These are phyloP conservation scores for Cicer yamashitae DNA, from an alignment of 306 rosid genomes.

Conservation along the genomic window DNA sequence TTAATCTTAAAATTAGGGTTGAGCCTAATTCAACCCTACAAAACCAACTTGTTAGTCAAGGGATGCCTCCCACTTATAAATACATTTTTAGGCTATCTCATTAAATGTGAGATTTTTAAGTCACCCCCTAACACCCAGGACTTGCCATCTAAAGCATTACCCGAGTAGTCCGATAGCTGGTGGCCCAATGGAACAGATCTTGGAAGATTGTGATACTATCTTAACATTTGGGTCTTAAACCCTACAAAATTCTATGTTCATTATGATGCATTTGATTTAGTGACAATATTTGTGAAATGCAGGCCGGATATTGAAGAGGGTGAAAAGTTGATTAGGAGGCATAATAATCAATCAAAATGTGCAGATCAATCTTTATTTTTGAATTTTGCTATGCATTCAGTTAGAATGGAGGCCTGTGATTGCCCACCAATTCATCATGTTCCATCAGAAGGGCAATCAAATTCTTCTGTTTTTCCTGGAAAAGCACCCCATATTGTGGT, in stretches of 20 bases:
- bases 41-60: no score
- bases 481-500: conserved; percentile 65
- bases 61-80: no score
- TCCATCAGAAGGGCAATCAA: conserved; percentile 63
- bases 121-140: no score
- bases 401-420: conserved; percentile 98
- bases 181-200: no score
- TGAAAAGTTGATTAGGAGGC: conserved; percentile 88
- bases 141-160: no score
- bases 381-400: conserved; percentile 98
- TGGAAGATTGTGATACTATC: no score
- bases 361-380: conserved; percentile 86
- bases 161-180: no score
- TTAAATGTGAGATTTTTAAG: no score
- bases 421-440: conserved; percentile 84
- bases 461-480: conserved; percentile 78
- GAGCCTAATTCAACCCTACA: no score
- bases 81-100: no score
- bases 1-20: background rate
- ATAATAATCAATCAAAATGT: conserved; percentile 79
- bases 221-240: no score
- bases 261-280: conserved; percentile 7
- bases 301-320: conserved; percentile 97
- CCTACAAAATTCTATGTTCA: conserved; percentile 6
- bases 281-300: conserved; percentile 48